Base-by-base conservation (phyloP, 768 basidiomycete species). In the Lepiota subincarnata region DNA sequence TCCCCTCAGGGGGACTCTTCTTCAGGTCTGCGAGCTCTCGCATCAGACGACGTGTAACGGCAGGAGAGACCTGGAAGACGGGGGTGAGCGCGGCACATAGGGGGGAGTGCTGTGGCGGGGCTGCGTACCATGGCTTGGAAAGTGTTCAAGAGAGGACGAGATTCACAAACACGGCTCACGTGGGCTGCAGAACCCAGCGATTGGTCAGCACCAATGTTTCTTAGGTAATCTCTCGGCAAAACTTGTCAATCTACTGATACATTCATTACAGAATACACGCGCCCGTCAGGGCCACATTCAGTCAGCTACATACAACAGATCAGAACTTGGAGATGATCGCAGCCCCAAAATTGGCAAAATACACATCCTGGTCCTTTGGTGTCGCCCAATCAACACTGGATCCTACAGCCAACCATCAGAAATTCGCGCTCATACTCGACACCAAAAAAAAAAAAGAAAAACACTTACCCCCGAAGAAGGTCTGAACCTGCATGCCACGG, bases 1-100 rank as follows among this genome's bases (percentile, higher is more conserved):
- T 92, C n/a, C 93, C 94, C 63, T 97, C 94, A 11, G 89, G 89
- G 34, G 94, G 94, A 57, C 75, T 85, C 57, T 78, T 86, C 69
- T 85, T 83, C 55, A 98, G 81, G 60, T 89, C 86, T 36, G 75
- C 78, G 40, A 94, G 77, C 71, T 97, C 94, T 49, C 89, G 84
- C 79, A 95, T 88, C 64, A 97, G 54, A 56, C 90, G 86, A 59
- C 93, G 91, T 72, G 92, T 80, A 38, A 83, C 82, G 53, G 80
- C 66, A 54, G 84, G 79, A 59, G 73, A 59, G 31, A 54, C 45
- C 53, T 54, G 16, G 8, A 28, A 18, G 28, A 41, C 16, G 6
- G 6, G 6, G 18, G 4, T 12, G 13, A 28, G 6, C 2, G 24
- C 24, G 10, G 22, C 18, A 14, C 14, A 11, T 5, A 24, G 5